Base-by-base conservation (phyloP, 1,284 basidiomycete species). In the Takashimella koratensis region DNA sequence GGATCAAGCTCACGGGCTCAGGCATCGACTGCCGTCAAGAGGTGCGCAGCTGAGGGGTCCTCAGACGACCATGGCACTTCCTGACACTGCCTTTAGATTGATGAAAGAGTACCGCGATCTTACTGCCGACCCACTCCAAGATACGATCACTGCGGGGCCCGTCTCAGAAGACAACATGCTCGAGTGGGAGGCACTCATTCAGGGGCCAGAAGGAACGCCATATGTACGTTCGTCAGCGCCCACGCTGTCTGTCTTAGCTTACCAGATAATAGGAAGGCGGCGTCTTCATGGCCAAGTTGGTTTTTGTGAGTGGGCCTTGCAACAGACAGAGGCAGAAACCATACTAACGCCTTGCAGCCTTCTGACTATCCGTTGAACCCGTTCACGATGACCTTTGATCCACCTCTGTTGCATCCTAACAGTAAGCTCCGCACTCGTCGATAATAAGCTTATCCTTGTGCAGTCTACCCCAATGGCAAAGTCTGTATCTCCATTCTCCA, bases 401-500 rank as follows among this genome's bases (percentile, higher is more conserved):
- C 95, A 10, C 93, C 96, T 4, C 76, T 98, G 56, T 89, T 98
- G 75, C 96, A 98, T 76, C 96, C 96, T 13, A 99, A 99, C 75
- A 88, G 94, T 95, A 68, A 76, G 87, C 75, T 25, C 47, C 22
- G n/a, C n/a, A 12, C 2, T 8, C 16, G 10, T 8, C 30, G 30
- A 8, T 36, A 8, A 36, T 36, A n/a, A n/a, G n/a, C 16, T 16
- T 36, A 36, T 8, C 30, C 8, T 8, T 36, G 30, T 8, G 16
- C 67, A 80, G 81, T 83, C 59, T 98, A 98, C 75, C 81, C 93
- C 2, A 91, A 94, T 68, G 95, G 95, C 22, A 90, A 84, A 43
- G 95, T 98, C 47, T 99, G 96, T 79, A 98, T 99, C 70, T 97
- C 93, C 3, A 99, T 99, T 71, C 79, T 99, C 36, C 96, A 99